phyloP scores from a whole-genome alignment of 2,329 filamentous ascomycete species.

The Aureobasidium sp. region DNA sequence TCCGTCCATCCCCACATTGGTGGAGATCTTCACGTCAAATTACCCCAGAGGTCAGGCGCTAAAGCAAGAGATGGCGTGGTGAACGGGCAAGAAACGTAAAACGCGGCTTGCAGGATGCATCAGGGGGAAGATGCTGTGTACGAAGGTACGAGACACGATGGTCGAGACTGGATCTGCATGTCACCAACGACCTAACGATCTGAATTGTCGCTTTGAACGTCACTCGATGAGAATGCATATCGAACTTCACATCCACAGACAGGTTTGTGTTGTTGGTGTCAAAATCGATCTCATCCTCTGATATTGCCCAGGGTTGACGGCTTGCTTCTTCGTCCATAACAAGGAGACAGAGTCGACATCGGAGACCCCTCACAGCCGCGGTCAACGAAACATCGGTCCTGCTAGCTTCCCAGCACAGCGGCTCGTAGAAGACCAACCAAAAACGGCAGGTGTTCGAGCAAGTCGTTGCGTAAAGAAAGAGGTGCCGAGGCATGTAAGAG shows the following conservation, averaged over 20 bases:
- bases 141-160: neutral
- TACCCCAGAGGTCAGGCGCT: neutral
- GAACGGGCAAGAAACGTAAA: neutral
- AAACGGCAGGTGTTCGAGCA: neutral
- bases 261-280: too few species aligned
- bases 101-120: conserved; percentile 2
- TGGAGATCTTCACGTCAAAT: neutral
- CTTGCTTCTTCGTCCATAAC: neutral
- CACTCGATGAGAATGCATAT: neutral
- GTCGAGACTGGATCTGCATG: neutral
- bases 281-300: too few species aligned
- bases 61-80: neutral
- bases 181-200: neutral
- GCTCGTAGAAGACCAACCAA: neutral
- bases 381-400: neutral
- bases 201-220: neutral
- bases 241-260: too few species aligned
- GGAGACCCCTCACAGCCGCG: neutral
- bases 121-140: neutral
- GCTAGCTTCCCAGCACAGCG: neutral
- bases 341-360: neutral
- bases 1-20: neutral
- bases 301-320: neutral
- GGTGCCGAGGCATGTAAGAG: neutral
- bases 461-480: neutral